A percentile compares a stretch with the other conserved stretches of the same genome.
Conservation (phyloP, 768 basidiomycete species). For the Macrocybe gigantea region DNA sequence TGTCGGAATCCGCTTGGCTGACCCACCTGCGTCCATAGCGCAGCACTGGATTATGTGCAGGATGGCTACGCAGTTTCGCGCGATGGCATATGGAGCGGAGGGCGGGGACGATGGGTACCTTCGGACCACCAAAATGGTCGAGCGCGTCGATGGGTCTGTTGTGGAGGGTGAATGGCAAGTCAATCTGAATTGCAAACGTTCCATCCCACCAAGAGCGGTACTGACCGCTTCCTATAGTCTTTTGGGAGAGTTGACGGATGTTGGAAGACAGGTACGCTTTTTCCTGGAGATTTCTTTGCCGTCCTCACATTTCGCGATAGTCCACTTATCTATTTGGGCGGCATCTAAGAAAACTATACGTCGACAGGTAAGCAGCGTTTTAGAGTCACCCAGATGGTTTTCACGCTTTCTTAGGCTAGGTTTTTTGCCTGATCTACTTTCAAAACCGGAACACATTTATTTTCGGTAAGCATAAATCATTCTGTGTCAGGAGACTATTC, state of each 20-base stretch:
- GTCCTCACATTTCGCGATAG: constrained; percentile 23
- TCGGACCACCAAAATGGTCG: constrained; percentile 43
- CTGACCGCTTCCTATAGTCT: background rate
- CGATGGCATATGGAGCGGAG: constrained; percentile 25
- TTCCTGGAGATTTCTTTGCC: background rate
- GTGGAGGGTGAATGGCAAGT: constrained; percentile 61
- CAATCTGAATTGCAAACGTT: background rate
- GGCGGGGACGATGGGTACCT: constrained; percentile 19
- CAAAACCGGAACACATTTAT: constrained; percentile 42
- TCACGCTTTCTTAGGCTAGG: constrained; percentile 12
- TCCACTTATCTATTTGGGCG: constrained; percentile 61
- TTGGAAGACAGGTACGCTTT: constrained; percentile 53
- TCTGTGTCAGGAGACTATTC: background rate
- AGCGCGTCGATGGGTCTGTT: constrained; percentile 48
- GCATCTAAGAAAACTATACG: constrained; percentile 56
- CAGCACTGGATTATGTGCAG: constrained; percentile 67
- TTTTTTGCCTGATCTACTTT: constrained; percentile 52
- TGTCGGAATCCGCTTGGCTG: constrained; percentile 59
- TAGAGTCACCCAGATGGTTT: background rate
- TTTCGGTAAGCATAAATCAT: constrained; percentile 37
- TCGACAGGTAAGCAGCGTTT: constrained; percentile 44
- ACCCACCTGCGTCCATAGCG: constrained; percentile 59
- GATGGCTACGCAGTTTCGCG: constrained; percentile 43
- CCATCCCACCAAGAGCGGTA: background rate
- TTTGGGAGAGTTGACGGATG: constrained; percentile 65